Evolutionary conservation across 148 eudicot genomes (phyloP), one percentile per base, ranked within the genome.

Genomic region (Fallopia convolvulus): DNA sequence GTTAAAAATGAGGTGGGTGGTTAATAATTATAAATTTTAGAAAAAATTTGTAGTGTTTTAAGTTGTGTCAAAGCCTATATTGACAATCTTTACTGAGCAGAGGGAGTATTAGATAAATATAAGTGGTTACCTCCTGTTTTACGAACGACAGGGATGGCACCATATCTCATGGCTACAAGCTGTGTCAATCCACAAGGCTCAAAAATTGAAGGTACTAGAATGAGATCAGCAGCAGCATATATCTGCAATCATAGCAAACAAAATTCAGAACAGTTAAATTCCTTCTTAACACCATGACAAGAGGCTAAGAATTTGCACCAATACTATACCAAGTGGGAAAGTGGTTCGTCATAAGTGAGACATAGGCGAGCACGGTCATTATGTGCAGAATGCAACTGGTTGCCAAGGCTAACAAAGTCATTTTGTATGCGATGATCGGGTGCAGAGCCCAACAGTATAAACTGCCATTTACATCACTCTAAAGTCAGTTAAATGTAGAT

Each of bases 131-230:
- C 97, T 91, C 99, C 99, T 74, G 99, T 95, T 89, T 92, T 95
- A 81, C 99, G 99, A 47, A 95, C 99, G 77, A 95, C 82, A 11
- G 99, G 94, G 78, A 95, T 87, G 32, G 99, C 86, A 71, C 99
- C 99, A 68, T 95, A 95, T 95, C 97, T 91, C 99, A 95, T 95
- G 74, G 99, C 97, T 49, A 85, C 90, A 76, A 95, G 97, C 80
- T 95, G 99, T 78, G 99, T 95, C 48, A 95, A 84, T 80, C 99
- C 99, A 83, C 99, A 95, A 21, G 99, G 99, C 83, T 95, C 99
- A 80, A 92, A 95, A 72, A 95, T 86, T 75, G 99, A 95, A 72
- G 99, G 99, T 81, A 95, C 99, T 76, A 95, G 74, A 82, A 95
- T 92, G 81, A 95, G 84, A 91, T 95, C 99, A 21, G 99, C 90